phyloP scores from a whole-genome alignment of 139 green algal species.

The Edaphochlamys debaryana region DNA sequence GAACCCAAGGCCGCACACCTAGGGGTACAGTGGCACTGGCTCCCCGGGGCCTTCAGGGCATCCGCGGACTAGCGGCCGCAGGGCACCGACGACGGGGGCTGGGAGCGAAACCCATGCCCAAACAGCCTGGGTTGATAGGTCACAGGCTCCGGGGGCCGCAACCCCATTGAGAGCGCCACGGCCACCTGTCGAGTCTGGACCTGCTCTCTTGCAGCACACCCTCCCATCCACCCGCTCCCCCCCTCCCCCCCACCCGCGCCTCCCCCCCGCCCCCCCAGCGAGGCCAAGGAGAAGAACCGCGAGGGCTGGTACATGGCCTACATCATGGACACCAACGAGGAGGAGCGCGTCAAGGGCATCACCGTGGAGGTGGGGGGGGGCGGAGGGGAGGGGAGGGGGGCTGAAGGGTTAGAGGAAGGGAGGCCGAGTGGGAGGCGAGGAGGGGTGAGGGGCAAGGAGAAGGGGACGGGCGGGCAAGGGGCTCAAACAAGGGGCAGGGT shows the following conservation, averaged over 20 bases:
- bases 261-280: conserved; percentile 44
- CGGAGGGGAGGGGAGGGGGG: background rate
- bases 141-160: no score
- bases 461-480: background rate
- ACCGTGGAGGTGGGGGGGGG: conserved; percentile 89
- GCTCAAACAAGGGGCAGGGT: background rate
- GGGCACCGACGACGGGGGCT: no score
- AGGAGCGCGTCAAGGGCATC: conserved; percentile 98
- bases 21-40: no score
- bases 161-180: no score
- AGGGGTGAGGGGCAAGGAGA: background rate
- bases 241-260: background rate
- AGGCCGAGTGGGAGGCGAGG: background rate
- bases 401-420: background rate
- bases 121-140: no score
- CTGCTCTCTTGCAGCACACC: background rate
- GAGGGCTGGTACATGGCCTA: conserved; percentile 99
- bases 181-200: background rate
- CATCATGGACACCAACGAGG: conserved; percentile 99
- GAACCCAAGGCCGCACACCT: no score
- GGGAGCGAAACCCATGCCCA: no score
- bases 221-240: background rate
- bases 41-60: no score
- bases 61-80: no score
- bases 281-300: conserved; percentile 99